Evolutionary conservation across 371 early-diverging fungal genomes (phyloP).

Genomic region (Umbelopsis sp.): DNA sequence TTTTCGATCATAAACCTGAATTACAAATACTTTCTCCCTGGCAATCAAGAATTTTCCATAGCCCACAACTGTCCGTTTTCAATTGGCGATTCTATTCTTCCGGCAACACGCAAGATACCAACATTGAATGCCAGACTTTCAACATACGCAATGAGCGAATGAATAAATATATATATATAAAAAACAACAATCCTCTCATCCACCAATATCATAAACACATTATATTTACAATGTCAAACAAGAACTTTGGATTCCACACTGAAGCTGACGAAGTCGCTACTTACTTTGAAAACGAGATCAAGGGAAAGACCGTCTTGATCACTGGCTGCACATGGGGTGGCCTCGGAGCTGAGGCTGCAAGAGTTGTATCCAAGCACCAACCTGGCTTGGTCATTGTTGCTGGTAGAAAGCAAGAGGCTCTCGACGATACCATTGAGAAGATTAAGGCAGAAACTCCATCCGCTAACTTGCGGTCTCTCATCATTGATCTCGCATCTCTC

Average conservation of each 20-base stretch:
- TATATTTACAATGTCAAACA: not conserved
- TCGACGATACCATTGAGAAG: not conserved
- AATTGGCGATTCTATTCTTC: no score
- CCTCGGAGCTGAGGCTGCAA: not conserved
- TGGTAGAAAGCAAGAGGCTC: conserved; percentile 14
- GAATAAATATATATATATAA: no score
- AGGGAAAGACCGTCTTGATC: not conserved
- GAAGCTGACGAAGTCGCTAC: not conserved
- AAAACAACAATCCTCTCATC: not conserved
- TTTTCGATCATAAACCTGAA: no score
- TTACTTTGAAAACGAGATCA: not conserved
- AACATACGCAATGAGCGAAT: no score
- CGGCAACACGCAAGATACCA: no score
- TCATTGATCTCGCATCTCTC: not conserved
- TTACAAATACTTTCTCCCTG: no score
- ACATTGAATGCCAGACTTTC: no score
- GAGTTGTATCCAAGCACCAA: not conserved
- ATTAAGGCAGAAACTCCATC: not conserved
- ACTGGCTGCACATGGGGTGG: conserved; percentile 6
- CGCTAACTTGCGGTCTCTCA: not conserved
- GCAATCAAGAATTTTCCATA: no score
- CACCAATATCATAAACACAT: not conserved
- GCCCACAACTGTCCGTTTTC: no score
- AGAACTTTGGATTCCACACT: not conserved
- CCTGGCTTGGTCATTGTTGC: not conserved